phyloP scores from a whole-genome alignment of 2,329 filamentous ascomycete species.

The Metarhizium brunneum region DNA sequence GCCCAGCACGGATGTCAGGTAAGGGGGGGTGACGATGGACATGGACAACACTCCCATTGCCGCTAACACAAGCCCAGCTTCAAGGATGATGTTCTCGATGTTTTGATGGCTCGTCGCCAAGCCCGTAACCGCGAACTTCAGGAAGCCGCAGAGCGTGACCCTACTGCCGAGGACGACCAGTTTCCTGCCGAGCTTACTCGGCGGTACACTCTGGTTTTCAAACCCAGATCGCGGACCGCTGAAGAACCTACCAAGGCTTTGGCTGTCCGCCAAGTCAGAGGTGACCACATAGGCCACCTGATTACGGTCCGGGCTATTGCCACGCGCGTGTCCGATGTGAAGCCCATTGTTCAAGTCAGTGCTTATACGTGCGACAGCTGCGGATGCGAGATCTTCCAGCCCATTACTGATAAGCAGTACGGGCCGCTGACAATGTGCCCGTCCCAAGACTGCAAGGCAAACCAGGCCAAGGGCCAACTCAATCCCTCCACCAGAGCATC shows the following conservation, averaged over 20 bases:
- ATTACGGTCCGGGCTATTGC: slow-evolving; percentile 93
- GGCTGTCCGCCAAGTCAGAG: slow-evolving; percentile 87
- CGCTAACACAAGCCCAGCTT: slow-evolving; percentile 47
- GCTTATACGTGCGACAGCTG: slow-evolving; percentile 97
- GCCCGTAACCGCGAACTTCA: slow-evolving; percentile 73
- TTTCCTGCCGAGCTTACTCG: slow-evolving; percentile 90
- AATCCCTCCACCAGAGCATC: slow-evolving; percentile 92
- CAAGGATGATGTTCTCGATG: slow-evolving; percentile 95
- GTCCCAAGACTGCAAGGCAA: slow-evolving; percentile 79
- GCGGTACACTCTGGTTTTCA: slow-evolving; percentile 93
- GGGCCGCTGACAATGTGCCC: slow-evolving; percentile 79
- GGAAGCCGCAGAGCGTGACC: slow-evolving; percentile 58
- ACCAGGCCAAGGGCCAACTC: slow-evolving; percentile 87
- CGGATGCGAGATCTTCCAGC: slow-evolving; percentile 95
- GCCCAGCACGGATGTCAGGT: slow-evolving; percentile 69
- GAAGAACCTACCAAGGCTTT: slow-evolving; percentile 57
- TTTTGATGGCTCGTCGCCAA: slow-evolving; percentile 87
- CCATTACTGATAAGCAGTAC: slow-evolving; percentile 83
- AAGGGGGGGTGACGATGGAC: slow-evolving; percentile 21
- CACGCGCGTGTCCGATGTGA: slow-evolving; percentile 93
- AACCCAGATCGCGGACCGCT: slow-evolving; percentile 68
- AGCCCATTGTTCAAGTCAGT: slow-evolving; percentile 94
- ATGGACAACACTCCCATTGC: background rate
- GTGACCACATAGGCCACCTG: slow-evolving; percentile 84
- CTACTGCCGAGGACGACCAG: slow-evolving; percentile 58